Percentiles rank a stretch among this genome's conserved stretches.
Conservation (phyloP, 768 basidiomycete genomes). For the Boletus subparvulus region DNA sequence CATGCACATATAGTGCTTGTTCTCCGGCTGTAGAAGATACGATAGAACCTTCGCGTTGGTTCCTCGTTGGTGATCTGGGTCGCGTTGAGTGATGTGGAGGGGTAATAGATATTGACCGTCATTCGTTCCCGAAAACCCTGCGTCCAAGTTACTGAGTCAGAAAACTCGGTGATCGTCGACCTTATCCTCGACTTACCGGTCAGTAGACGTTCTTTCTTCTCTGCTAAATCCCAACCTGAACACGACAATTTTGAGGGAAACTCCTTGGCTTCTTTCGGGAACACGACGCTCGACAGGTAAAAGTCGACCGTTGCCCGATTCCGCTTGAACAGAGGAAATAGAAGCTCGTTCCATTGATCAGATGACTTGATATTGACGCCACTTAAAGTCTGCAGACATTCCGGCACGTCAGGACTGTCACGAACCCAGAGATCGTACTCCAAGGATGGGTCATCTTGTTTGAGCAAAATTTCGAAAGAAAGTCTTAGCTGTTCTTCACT, state of each 20-base stretch:
- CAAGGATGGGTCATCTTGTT: slow-evolving; percentile 31
- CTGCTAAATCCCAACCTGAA: slow-evolving; percentile 40
- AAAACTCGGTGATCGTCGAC: neutral
- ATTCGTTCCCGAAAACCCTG: slow-evolving; percentile 41
- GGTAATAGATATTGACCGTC: slow-evolving; percentile 41
- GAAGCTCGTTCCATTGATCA: slow-evolving; percentile 16
- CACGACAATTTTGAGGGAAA: slow-evolving; percentile 36
- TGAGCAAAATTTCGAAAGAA: slow-evolving; percentile 30
- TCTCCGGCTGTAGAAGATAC: slow-evolving; percentile 30
- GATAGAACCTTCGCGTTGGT: slow-evolving; percentile 46
- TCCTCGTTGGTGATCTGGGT: slow-evolving; percentile 28
- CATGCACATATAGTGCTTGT: slow-evolving; percentile 17
- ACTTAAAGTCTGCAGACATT: slow-evolving; percentile 20
- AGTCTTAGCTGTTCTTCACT: slow-evolving; percentile 26
- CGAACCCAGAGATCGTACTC: slow-evolving; percentile 36
- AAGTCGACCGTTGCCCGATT: slow-evolving; percentile 37
- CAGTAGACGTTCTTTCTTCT: slow-evolving; percentile 12
- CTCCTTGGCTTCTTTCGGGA: slow-evolving; percentile 38
- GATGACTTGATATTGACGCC: slow-evolving; percentile 36
- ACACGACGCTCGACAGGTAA: slow-evolving; percentile 37
- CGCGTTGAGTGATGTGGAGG: slow-evolving; percentile 32
- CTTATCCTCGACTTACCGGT: slow-evolving; percentile 13
- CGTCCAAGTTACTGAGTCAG: neutral
- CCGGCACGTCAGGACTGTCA: slow-evolving; percentile 18
- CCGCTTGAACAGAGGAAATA: slow-evolving; percentile 30